Base-by-base conservation (phyloP, 2,329 filamentous ascomycete species). In the Neurospora sp. region DNA sequence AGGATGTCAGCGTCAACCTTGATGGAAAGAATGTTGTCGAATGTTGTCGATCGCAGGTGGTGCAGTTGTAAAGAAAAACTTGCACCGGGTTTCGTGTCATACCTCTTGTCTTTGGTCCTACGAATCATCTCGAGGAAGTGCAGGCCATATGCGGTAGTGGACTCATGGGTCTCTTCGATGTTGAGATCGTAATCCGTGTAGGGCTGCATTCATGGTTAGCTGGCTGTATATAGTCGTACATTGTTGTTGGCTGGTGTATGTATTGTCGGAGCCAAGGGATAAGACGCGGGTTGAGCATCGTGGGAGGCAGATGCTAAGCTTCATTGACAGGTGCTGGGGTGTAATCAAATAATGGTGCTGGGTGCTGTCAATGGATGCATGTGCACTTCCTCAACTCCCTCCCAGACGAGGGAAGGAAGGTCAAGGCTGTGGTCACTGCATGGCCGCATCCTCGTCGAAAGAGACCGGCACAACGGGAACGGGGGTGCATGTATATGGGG, bases 41-140 rank as follows among this genome's bases (percentile, higher is more conserved):
- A 28, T 28, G 28, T 17, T 10, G 7, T 36, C 4, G 28, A n/a
- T 36, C n/a, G 42, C 42, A 33, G 68, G 58, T 68, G 39, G 69
- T 62, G 67, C 36, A 38, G 62, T 38, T 39, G 33, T 42, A 10
- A 28, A 43, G 19, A 66, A 28, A 69, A 10, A 28, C 19, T 5
- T 62, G 52, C 15, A 62, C 23, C 4, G 28, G 52, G 52, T 10
- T 33, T 62, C 13, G 23, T 62, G 52, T 83, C 87, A 76, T 85
- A 95, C 92, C 86, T 92, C 82, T 96, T 96, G 79, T 96, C 93
- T 73, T 89, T 88, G 28, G 92, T 93, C 73, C 87, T 85, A 75
- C 90, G 90, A 77, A 97, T 87, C 77, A 90, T 89, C 69, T 92
- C 89, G 66, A 96, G 82, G 76, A 96, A 91, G 74, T 86, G 87